These are phyloP conservation scores for Zygoascus biomembranicola DNA, from an alignment of 805 yeast species.

Conservation along the genomic window DNA sequence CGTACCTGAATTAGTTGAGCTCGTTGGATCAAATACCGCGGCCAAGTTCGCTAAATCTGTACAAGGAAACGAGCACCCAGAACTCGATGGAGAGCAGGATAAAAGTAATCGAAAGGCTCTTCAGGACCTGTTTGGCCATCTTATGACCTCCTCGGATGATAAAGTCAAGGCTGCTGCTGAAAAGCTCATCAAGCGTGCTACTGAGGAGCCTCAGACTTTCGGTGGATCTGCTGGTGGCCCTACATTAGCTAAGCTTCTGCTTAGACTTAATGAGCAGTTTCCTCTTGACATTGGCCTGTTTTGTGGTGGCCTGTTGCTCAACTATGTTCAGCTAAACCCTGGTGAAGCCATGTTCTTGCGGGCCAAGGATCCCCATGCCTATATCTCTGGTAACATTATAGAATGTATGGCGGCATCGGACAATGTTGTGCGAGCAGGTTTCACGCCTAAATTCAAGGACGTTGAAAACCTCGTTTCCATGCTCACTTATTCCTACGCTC, in stretches of 20 bases:
- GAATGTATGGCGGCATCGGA: slow-evolving; percentile 99
- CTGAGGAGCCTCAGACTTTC: slow-evolving; percentile 49
- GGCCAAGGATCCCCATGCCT: slow-evolving; percentile 98
- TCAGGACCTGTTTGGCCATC: slow-evolving; percentile 66
- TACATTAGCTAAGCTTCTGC: slow-evolving; percentile 62
- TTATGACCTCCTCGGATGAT: slow-evolving; percentile 77
- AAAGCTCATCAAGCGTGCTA: slow-evolving; percentile 58
- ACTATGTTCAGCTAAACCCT: slow-evolving; percentile 70
- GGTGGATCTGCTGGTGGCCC: slow-evolving; percentile 31
- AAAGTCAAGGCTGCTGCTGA: slow-evolving; percentile 48
- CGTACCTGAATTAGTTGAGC: slow-evolving; percentile 66
- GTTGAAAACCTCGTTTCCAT: slow-evolving; percentile 80
- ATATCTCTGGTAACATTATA: slow-evolving; percentile 92
- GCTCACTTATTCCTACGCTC: slow-evolving; percentile 83
- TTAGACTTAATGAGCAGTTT: slow-evolving; percentile 76
- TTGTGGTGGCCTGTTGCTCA: slow-evolving; percentile 88
- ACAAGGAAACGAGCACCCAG: slow-evolving; percentile 26
- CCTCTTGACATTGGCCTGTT: slow-evolving; percentile 92
- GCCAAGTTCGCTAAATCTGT: slow-evolving; percentile 34
- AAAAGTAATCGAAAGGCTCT: slow-evolving; percentile 52
- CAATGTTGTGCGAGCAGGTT: slow-evolving; percentile 96
- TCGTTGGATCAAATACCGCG: slow-evolving; percentile 61
- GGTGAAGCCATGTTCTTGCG: slow-evolving; percentile 97
- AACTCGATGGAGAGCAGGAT: slow-evolving; percentile 46
- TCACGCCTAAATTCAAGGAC: slow-evolving; percentile 98